Evolutionary conservation across 225 moss, liverwort and hornwort species (phyloP).

Genomic region (Thuidium tamariscinum): DNA sequence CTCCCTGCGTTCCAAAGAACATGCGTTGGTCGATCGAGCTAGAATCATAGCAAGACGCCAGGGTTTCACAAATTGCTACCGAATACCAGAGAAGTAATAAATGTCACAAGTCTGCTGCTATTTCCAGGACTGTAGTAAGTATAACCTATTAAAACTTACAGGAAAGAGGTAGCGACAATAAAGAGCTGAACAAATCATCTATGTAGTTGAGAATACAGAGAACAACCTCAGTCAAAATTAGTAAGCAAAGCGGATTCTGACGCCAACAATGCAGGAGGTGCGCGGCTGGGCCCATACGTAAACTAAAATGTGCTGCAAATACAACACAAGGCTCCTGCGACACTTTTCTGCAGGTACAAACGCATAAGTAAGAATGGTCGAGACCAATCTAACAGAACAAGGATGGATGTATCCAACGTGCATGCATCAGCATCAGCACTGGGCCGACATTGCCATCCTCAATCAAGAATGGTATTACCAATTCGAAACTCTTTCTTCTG

Average conservation of each 20-base stretch:
- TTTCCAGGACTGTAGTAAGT: background rate
- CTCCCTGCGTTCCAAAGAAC: slow-evolving; percentile 35
- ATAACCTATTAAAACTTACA: background rate
- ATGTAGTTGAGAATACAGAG: background rate
- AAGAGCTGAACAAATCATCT: background rate
- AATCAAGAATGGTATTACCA: background rate
- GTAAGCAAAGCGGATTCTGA: slow-evolving; percentile 60
- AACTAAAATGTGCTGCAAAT: slow-evolving; percentile 76
- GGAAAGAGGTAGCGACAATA: background rate
- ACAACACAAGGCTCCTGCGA: slow-evolving; percentile 96
- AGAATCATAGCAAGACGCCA: background rate
- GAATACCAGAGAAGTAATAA: background rate
- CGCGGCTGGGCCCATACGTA: slow-evolving; percentile 73
- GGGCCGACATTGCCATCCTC: background rate
- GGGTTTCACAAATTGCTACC: background rate
- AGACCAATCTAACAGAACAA: background rate
- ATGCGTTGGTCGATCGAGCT: background rate
- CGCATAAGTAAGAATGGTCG: background rate
- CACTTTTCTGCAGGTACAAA: slow-evolving; percentile 40
- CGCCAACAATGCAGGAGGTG: slow-evolving; percentile 77
- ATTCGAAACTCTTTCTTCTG: background rate
- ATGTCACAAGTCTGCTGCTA: background rate
- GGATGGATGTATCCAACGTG: background rate
- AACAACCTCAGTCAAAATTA: slow-evolving; percentile 73
- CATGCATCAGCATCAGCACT: background rate